Evolutionary conservation across 306 rosid species (phyloP).

Genomic region (Ormosia emarginata): DNA sequence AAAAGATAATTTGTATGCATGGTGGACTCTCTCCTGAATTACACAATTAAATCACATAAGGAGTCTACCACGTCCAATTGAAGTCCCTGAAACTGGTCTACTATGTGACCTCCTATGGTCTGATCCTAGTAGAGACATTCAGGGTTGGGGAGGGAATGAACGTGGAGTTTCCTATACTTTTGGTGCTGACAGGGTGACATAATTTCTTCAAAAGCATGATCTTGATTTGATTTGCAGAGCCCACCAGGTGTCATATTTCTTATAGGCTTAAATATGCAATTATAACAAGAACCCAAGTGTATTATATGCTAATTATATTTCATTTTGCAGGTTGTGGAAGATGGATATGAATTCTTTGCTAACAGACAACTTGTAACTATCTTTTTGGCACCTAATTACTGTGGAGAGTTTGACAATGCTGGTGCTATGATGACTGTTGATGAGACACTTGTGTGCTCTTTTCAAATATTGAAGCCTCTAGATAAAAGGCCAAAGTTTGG

Average conservation of each 20-base stretch:
- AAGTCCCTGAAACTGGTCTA: slow-evolving; percentile 76
- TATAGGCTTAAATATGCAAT: not conserved
- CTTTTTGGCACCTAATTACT: slow-evolving; percentile 90
- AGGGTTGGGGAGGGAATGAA: slow-evolving; percentile 77
- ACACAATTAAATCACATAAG: slow-evolving; percentile 56
- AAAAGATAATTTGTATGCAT: slow-evolving; percentile 84
- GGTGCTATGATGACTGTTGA: slow-evolving; percentile 89
- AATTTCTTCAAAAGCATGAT: slow-evolving; percentile 59
- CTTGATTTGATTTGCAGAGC: slow-evolving; percentile 88
- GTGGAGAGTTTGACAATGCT: slow-evolving; percentile 91
- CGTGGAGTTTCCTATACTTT: slow-evolving; percentile 89
- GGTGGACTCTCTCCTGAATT: slow-evolving; percentile 88
- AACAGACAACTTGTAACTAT: slow-evolving; percentile 72
- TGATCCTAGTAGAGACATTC: slow-evolving; percentile 59
- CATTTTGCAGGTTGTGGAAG: slow-evolving; percentile 76
- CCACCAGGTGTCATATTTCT: slow-evolving; percentile 60
- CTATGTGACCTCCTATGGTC: slow-evolving; percentile 93
- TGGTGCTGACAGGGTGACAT: slow-evolving; percentile 60
- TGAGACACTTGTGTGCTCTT: slow-evolving; percentile 74
- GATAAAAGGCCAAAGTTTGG: slow-evolving; percentile 62
- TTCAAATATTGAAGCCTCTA: slow-evolving; percentile 65
- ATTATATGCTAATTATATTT: not conserved
- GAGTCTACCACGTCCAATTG: slow-evolving; percentile 51
- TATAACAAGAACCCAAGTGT: not conserved
- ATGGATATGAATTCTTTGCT: slow-evolving; percentile 91